Evolutionary conservation across 208 protist genomes (phyloP).

Genomic region (Polymyxa betae): DNA sequence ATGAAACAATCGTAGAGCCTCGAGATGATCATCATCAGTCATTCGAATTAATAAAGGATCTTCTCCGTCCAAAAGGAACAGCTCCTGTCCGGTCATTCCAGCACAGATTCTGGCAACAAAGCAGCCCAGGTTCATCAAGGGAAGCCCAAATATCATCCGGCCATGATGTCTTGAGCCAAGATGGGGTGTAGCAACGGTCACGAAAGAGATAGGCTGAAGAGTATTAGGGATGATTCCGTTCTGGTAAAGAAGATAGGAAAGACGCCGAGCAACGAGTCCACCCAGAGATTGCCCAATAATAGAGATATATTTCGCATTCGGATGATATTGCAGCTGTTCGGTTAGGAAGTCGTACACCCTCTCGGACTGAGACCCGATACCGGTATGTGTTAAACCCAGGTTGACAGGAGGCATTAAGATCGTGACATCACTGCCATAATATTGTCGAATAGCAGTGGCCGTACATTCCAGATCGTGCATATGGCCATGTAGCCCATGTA

Average conservation of each 20-base stretch:
- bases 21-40: not conserved
- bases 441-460: not conserved
- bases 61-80: not conserved
- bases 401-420: not conserved
- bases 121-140: not conserved
- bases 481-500: not conserved
- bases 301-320: not conserved
- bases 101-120: not conserved
- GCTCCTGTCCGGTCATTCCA: not conserved
- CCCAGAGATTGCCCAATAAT: not conserved
- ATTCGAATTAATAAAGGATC: not conserved
- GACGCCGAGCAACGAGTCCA: not conserved
- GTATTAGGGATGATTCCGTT: not conserved
- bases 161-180: not conserved
- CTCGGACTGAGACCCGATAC: not conserved
- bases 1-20: not conserved
- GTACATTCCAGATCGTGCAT: not conserved
- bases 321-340: not conserved
- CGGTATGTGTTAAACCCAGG: not conserved
- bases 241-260: not conserved
- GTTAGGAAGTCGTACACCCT: not conserved
- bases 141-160: not conserved
- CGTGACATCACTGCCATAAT: not conserved
- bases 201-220: not conserved
- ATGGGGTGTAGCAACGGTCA: not conserved